Base-by-base conservation (phyloP, 768 basidiomycete species). In the Tylopilus subfusipes region DNA sequence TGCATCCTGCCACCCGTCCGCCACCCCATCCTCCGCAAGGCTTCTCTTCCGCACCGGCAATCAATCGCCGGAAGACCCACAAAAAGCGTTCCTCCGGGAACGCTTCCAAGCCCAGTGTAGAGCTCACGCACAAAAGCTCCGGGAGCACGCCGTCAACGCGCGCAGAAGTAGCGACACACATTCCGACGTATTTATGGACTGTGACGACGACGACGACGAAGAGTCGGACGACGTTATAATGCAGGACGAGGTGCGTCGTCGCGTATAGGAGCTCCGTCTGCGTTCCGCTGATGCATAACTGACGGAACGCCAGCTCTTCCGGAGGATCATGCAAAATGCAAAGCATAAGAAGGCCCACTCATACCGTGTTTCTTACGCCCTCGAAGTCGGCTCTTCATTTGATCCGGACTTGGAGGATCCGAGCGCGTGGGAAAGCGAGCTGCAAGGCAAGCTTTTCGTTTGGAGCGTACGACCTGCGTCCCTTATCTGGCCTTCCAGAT, bases 311-410 rank as follows among this genome's bases (percentile, higher is more conserved):
- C 53, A 90, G 88, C 74, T 90, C 18, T 88, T 86, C 62, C 74
- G 78, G 38, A 78, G 88, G 46, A 85, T 90, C 27, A 75, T 90
- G 68, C 73, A 75, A 8, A 82, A 79, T 62, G 71, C 80, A 13
- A 76, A 75, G 30, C 73, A 76, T 12, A 83, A 78, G 60, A 66
- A 72, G 18, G 72, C 65, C 3, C 80, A 88, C 62, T 67, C 75
- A 2, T 88, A 84, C 59, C 77, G 80, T 10, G 64, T 86, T 3
- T 88, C 86, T 2, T 90, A 85, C 55, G 77, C 80, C 25, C 64
- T 72, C 18, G 86, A 88, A 53, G 86, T 90, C 4, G 88, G 88
- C 6, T 87, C 86, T 16, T 89, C 88, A 1, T 81, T 88, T 54
- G 88, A 90, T 64, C 88, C 88, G 5, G 82, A 82, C 64, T 70